A percentile compares a stretch with the other conserved stretches of the same genome.
phyloP scores from a whole-genome alignment of 352 stramenopile species.

The Globisporangium nodosum region DNA sequence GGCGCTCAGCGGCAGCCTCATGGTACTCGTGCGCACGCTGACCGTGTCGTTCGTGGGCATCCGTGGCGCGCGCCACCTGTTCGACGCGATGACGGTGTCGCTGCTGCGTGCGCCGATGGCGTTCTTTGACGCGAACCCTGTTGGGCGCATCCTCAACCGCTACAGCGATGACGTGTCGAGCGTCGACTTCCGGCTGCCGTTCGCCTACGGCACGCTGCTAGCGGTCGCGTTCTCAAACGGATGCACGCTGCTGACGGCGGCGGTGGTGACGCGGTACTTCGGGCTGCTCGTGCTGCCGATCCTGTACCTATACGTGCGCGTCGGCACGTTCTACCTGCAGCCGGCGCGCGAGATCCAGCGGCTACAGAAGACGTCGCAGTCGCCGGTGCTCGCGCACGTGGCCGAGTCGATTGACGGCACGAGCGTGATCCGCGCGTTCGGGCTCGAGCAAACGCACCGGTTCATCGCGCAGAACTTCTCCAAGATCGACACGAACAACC shows the following conservation, averaged over 20 bases:
- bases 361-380: conserved; percentile 50
- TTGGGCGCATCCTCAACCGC: conserved; percentile 86
- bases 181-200: conserved; percentile 87
- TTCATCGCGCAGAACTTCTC: conserved; percentile 56
- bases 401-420: conserved; percentile 49
- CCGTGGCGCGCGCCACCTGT: conserved; percentile 58
- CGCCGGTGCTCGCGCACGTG: conserved; percentile 44
- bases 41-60: conserved; percentile 53
- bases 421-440: conserved; percentile 64
- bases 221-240: conserved; percentile 77
- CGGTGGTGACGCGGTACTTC: conserved; percentile 73
- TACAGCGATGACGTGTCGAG: conserved; percentile 92
- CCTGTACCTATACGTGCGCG: conserved; percentile 74
- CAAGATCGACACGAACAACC: conserved; percentile 55
- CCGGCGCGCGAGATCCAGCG: conserved; percentile 63
- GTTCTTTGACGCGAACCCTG: conserved; percentile 93
- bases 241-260: conserved; percentile 79
- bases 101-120: conserved; percentile 88
- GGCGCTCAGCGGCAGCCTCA: conserved; percentile 37
- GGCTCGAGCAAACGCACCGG: conserved; percentile 42
- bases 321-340: conserved; percentile 42
- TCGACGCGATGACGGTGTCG: conserved; percentile 80
- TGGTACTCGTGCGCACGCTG: conserved; percentile 56
- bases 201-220: conserved; percentile 51
- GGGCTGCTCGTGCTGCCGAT: conserved; percentile 83